A percentile compares a stretch with the other conserved stretches of the same genome.
phyloP scores from a whole-genome alignment of 495 filamentous ascomycete genomes.

The Chaetomium tenue region DNA sequence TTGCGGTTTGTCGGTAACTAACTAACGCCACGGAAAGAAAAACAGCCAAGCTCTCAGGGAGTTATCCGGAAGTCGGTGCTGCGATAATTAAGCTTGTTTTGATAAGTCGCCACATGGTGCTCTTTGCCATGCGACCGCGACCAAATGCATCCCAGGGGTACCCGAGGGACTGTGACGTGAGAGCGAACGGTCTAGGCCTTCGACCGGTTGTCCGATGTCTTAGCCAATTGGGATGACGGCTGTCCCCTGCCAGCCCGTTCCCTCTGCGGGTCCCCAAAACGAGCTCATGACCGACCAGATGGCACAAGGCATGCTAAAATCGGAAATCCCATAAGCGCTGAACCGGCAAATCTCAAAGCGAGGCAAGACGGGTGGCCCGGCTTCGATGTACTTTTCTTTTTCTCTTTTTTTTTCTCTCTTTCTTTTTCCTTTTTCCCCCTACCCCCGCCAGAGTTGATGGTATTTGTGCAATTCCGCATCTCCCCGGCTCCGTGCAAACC shows the following conservation, averaged over 20 bases:
- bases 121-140: neutral
- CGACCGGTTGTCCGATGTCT: neutral
- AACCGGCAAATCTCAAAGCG: constrained; percentile 18
- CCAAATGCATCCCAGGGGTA: neutral
- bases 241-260: neutral
- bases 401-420: neutral
- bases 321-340: constrained; percentile 27
- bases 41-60: no score
- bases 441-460: neutral
- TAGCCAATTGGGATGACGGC: neutral
- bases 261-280: neutral
- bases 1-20: neutral
- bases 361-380: neutral
- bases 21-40: neutral
- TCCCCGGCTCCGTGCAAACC: neutral
- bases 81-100: constrained; percentile 13
- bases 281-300: constrained; percentile 16
- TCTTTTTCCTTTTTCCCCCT: neutral
- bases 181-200: constrained; percentile 21
- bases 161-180: constrained; percentile 6
- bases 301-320: constrained; percentile 20
- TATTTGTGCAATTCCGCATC: constrained; percentile 9
- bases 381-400: neutral
- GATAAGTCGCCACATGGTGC: neutral
- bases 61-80: constrained; percentile 2